Conservation (phyloP, 2,329 filamentous ascomycete genomes). For the Botrytis sinoallii region DNA sequence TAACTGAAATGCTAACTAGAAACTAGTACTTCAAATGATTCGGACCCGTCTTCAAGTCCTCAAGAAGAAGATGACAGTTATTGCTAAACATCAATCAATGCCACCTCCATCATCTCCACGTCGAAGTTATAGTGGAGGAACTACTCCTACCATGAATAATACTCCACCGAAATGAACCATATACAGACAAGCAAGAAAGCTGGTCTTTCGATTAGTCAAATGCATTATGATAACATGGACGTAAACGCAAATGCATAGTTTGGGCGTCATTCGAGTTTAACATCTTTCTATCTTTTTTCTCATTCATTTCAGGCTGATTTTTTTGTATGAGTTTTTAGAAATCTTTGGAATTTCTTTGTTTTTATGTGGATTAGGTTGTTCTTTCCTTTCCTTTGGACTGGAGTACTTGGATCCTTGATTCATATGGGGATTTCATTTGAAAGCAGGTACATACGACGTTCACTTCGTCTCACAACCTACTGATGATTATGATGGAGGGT, state of each 20-base stretch:
- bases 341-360: neutral
- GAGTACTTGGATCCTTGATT: neutral
- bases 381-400: neutral
- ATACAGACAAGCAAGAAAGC: constrained; percentile 5
- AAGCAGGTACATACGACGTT: neutral
- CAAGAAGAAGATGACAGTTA: constrained; percentile 59
- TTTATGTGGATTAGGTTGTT: constrained; percentile 1
- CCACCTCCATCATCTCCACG: constrained; percentile 32
- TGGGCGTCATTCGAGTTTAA: constrained; percentile 10
- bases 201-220: constrained; percentile 6
- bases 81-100: constrained; percentile 46
- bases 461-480: neutral
- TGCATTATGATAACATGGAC: constrained; percentile 12
- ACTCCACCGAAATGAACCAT: constrained; percentile 33
- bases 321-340: constrained; percentile 9
- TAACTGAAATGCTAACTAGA: constrained; percentile 1
- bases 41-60: constrained; percentile 53
- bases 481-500: constrained; percentile 9
- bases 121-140: constrained; percentile 35
- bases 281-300: neutral
- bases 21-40: constrained; percentile 61
- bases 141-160: constrained; percentile 36
- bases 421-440: neutral
- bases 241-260: constrained; percentile 3
- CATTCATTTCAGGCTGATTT: neutral